Percentiles rank a stretch among this genome's conserved stretches.
Conservation (phyloP, 2,329 filamentous ascomycete species). For the Annulohypoxylon truncatum region DNA sequence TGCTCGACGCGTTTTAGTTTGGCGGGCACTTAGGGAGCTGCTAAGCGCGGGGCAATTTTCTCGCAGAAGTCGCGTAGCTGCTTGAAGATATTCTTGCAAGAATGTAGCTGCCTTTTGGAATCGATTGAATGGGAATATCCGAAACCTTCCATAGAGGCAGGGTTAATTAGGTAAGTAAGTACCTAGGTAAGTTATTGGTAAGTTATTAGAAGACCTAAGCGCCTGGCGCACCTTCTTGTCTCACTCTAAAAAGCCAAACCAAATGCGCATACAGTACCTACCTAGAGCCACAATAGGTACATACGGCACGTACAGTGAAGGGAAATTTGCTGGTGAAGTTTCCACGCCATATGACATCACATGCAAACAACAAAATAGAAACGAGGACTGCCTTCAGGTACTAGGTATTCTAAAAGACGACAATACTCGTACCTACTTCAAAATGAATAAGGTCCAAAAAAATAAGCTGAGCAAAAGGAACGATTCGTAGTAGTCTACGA, state of each 20-base stretch:
- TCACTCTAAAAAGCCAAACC: neutral
- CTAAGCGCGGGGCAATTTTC: neutral
- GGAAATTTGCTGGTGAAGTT: no score
- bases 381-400: neutral
- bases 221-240: neutral
- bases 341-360: no score
- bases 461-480: neutral
- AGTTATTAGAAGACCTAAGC: neutral
- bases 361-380: neutral
- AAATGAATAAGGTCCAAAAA: neutral
- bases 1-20: conserved; percentile 29
- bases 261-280: no score
- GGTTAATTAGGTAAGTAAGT: neutral
- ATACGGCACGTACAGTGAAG: no score
- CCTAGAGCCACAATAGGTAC: no score
- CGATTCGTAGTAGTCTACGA: neutral
- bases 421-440: no score
- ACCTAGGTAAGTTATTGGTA: no score
- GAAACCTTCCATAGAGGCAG: neutral
- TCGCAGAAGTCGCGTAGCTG: neutral
- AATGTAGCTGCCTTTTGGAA: neutral
- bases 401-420: no score
- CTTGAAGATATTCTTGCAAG: neutral
- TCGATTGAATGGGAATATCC: conserved; percentile 9
- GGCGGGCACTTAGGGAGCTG: conserved; percentile 25